A percentile compares a stretch with the other conserved stretches of the same genome.
Conservation (phyloP, 495 filamentous ascomycete species). For the Symbiotaphrina buchneri region DNA sequence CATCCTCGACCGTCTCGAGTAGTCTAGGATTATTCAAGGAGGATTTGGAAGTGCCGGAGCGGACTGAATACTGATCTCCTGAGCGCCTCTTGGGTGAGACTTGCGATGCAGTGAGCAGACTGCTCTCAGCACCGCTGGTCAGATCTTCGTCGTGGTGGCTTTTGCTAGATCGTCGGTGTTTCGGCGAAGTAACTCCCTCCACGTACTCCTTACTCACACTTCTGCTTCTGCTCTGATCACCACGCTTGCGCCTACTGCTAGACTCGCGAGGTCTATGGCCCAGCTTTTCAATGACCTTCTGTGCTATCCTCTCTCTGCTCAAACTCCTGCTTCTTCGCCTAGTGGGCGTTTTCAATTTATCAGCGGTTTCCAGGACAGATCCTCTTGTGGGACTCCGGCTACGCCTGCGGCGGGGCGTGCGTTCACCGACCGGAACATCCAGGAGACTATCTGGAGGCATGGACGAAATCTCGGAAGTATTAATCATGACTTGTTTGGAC, state of each 20-base stretch:
- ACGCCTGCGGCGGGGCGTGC: conserved; percentile 23
- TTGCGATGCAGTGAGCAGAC: conserved; percentile 43
- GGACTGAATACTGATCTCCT: conserved; percentile 50
- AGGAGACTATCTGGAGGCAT: conserved; percentile 85
- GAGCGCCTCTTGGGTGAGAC: conserved; percentile 48
- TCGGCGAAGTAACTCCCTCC: conserved; percentile 26
- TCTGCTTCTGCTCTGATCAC: conserved; percentile 29
- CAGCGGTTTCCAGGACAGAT: conserved; percentile 11
- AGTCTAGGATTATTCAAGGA: conserved; percentile 89
- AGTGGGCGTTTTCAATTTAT: conserved; percentile 32
- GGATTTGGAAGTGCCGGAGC: conserved; percentile 56
- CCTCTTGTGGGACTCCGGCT: conserved; percentile 33
- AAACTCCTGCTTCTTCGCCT: conserved; percentile 47
- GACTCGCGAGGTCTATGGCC: conserved; percentile 18
- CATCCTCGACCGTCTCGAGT: conserved; percentile 90
- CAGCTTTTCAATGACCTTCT: conserved; percentile 47
- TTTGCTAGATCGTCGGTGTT: conserved; percentile 30
- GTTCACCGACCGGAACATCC: conserved; percentile 19
- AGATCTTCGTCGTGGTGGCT: conserved; percentile 37
- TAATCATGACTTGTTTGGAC: conserved; percentile 28
- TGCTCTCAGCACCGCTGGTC: conserved; percentile 49
- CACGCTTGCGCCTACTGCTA: conserved; percentile 25
- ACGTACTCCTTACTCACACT: conserved; percentile 44
- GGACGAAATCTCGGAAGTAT: conserved; percentile 68
- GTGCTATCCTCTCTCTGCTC: conserved; percentile 48